Evolutionary conservation across 306 rosid genomes (phyloP).

Genomic region (Medicago arabica): DNA sequence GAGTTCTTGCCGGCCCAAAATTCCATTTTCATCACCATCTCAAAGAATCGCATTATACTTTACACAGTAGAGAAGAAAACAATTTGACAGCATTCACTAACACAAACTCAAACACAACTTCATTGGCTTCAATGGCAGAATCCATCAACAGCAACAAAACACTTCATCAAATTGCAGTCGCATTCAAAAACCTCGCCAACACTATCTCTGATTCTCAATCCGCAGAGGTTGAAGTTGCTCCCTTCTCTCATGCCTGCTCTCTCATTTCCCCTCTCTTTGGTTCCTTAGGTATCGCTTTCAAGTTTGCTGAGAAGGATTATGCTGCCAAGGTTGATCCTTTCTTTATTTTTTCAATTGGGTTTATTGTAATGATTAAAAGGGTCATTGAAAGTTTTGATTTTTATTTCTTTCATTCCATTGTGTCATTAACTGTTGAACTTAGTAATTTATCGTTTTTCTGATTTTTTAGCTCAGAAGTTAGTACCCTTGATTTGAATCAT

Average conservation of each 20-base stretch:
- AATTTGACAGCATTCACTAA: not conserved
- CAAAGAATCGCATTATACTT: not conserved
- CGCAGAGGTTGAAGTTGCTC: slow-evolving; percentile 59
- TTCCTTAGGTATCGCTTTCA: slow-evolving; percentile 91
- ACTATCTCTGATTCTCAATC: slow-evolving; percentile 55
- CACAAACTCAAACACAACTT: not conserved
- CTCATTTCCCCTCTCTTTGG: slow-evolving; percentile 87
- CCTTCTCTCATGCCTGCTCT: slow-evolving; percentile 81
- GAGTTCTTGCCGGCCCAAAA: not conserved
- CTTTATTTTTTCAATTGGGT: not conserved
- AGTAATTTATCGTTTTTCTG: not conserved
- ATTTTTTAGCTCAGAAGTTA: not conserved
- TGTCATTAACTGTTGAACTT: not conserved
- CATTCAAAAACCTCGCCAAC: slow-evolving; percentile 68
- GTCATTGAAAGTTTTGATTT: not conserved
- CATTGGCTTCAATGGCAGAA: slow-evolving; percentile 54
- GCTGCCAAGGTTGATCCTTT: slow-evolving; percentile 57
- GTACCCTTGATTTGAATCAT: not conserved
- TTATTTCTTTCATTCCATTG: not conserved
- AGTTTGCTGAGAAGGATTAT: slow-evolving; percentile 92
- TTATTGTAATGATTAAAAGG: not conserved
- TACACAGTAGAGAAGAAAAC: not conserved
- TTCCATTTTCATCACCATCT: not conserved
- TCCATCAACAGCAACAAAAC: slow-evolving; percentile 44
- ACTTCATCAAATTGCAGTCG: slow-evolving; percentile 63